These are phyloP conservation scores for Botryotinia calthae DNA, from an alignment of 2,329 filamentous ascomycete genomes.

Conservation along the genomic window DNA sequence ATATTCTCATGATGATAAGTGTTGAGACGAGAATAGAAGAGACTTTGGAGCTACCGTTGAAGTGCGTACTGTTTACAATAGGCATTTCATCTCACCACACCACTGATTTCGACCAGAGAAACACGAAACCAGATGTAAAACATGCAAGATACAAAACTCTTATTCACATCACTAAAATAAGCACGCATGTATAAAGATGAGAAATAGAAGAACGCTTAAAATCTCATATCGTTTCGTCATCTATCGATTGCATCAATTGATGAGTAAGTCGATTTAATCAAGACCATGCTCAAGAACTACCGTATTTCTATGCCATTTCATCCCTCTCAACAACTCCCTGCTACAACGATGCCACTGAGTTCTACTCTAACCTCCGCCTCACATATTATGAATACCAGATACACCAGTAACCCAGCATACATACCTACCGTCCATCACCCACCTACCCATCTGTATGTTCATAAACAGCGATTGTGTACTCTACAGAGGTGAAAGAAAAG, in stretches of 20 bases:
- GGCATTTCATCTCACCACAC: neutral
- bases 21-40: neutral
- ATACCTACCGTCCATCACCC: neutral
- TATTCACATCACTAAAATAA: neutral
- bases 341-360: neutral
- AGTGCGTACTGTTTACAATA: neutral
- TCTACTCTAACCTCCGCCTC: neutral
- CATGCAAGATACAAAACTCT: neutral
- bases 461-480: neutral
- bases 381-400: neutral
- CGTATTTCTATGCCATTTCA: neutral
- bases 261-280: neutral
- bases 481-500: neutral
- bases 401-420: neutral
- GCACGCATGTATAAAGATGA: neutral
- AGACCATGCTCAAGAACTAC: neutral
- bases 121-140: neutral
- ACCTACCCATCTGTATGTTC: neutral
- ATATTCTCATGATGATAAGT: neutral
- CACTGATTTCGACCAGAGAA: neutral
- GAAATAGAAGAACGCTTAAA: neutral
- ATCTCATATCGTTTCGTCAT: constrained; percentile 10
- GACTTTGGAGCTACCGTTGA: neutral
- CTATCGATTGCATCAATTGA: constrained; percentile 1
- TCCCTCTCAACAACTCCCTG: neutral